Evolutionary conservation across 1,284 basidiomycete genomes (phyloP), one percentile per base, ranked within the genome.

Genomic region (Pterulicium gracile): DNA sequence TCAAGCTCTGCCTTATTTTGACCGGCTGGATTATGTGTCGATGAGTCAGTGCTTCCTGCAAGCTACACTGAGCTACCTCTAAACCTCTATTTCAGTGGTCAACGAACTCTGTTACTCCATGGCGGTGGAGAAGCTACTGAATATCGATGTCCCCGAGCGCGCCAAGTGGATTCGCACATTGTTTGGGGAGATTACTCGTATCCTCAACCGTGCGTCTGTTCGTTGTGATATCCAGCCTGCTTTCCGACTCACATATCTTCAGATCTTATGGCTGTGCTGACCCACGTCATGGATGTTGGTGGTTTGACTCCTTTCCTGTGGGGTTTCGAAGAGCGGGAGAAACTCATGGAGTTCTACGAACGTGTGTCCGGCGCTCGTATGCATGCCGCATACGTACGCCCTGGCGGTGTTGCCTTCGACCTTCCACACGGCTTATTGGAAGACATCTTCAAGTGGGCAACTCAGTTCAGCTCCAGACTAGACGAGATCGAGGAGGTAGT

Each of bases 261-360:
- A 87, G 85, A 98, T 63, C 74, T 98, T 54, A 98, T 99, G 96
- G 95, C 95, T 50, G 79, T 98, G 51, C 78, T 99, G 39, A 91
- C 95, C 21, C 90, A 96, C 68, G 83, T 86, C 46, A 92, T 92
- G 89, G 92, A 96, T 60, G 95, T 98, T 52, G 96, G 95, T 62
- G 95, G 92, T 52, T 76, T 99, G 4, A 99, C 96, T 1, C 96
- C 95, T 42, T 99, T 98, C 84, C 74, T 98, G 34, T 98, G 93
- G 94, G 96, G 94, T 59, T 98, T 98, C 74, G 95, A 98, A 68
- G 95, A 98, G 69, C 92, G 95, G 54, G 95, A 98, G 70, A 98
- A 98, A 73, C 81, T 98, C 54, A 98, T 98, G 95, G 95, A 98
- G 66, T 98, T 98, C 69, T 98, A 98, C 67, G 95, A 99, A 68